Evolutionary conservation across 225 moss, liverwort and hornwort species (phyloP), one percentile per base, ranked within the genome.

Genomic region (Polytrichum formosum): DNA sequence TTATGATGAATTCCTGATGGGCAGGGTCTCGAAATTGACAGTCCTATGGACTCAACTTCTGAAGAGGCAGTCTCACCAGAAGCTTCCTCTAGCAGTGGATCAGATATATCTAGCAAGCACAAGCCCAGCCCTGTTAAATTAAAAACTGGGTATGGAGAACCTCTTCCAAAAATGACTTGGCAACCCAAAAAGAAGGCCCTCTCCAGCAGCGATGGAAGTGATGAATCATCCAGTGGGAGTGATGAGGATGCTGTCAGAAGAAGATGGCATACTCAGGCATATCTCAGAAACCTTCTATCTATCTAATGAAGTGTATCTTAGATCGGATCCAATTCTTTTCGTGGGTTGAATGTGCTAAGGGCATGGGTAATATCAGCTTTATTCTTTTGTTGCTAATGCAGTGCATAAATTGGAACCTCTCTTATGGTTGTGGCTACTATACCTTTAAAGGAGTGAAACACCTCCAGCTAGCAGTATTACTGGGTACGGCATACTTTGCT

Each of bases 201-300:
- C 37, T 84, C 79, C 25, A 84, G 78, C 71, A 79, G 79, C 72
- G 82, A 82, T 33, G 82, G 72, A 10, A 83, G 74, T 78, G 83
- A 61, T 53, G 79, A 81, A 66, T 82, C 81, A 63, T 84, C 87
- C 33, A 84, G 84, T 68, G 79, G 84, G 61, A 79, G 79, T 84
- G 84, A 82, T 61, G 82, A 77, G 35, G 81, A 84, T 21, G 37
- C 28, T 1, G 59, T 33, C 63, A 75, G 46, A 68, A 76, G 69
- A 65, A 53, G 22, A 55, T 55, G 26, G 16, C 66, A 71, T 64
- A 70, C 66, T 55, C 81, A 46, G 73, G 88, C 79, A 77, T 37
- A 37, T 37, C 2, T 37, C 13, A 1, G 10, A 10, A 37, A 37
- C 37, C 37, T 37, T 37, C 37, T 37, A 37, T 37, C 10, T 37